Base-by-base conservation (phyloP, 148 eudicot genomes). In the Oxyria digyna region DNA sequence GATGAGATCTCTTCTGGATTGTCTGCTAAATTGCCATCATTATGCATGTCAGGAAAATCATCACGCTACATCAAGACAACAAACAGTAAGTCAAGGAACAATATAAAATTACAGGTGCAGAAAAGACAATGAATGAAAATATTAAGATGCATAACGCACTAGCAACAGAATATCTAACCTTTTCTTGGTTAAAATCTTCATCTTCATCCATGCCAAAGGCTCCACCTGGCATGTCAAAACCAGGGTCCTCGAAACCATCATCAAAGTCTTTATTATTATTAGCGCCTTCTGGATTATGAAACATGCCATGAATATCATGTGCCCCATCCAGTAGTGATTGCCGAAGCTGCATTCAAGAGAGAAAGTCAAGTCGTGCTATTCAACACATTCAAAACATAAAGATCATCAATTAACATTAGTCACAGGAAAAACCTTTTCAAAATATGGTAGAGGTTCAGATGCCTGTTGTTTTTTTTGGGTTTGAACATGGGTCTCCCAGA, bases 151-250 rank as follows among this genome's bases (percentile, higher is more conserved):
- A 27, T 55, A 55, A 4, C 57, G 6, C 23, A 50, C 57, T 23
- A 50, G 21, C 57, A 55, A 55, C 52, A 62, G 6, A 21, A 12
- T 68, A 41, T 52, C 87, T 71, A 65, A 87, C 96, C 90, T 83
- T 75, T 69, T 83, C 82, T 68, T 75, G 74, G 17, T 71, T 73
- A 45, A 76, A 48, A 66, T 82, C 75, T 42, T 41, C 81, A 33
- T 81, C 83, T 70, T 81, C 88, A 77, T 89, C 69, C 73, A 79
- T 81, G 74, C 76, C 75, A 57, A 77, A 48, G 67, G 68, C 69
- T 20, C 83, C n/a, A n/a, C n/a, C 91, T 57, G 95, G 92, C 73
- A 83, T 78, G 81, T 84, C 88, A 82, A 82, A 86, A 73, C 85
- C 91, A 52, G 85, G 83, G 71, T 83, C 80, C 38, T 74, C 85